Conservation (phyloP, 1,284 basidiomycete species). For the Porodaedalea pini region DNA sequence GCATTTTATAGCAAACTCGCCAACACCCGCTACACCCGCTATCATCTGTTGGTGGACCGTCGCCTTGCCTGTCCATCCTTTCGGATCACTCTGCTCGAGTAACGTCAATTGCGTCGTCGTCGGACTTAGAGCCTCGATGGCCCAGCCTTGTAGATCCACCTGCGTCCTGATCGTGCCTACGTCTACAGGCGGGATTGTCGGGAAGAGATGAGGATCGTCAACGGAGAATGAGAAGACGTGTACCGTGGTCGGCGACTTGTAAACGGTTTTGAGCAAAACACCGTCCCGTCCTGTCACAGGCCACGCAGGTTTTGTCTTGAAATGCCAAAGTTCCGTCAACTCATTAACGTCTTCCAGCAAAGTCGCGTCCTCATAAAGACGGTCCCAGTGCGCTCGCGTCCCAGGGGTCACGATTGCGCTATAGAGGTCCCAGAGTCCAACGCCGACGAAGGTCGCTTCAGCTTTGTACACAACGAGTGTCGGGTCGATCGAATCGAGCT, state of each 20-base stretch:
- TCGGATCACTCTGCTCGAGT: conserved; percentile 95
- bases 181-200: conserved; percentile 68
- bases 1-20: conserved; percentile 92
- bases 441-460: conserved; percentile 96
- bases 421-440: conserved; percentile 96
- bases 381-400: conserved; percentile 85
- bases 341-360: conserved; percentile 91
- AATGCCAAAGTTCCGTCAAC: conserved; percentile 89
- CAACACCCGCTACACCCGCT: conserved; percentile 79
- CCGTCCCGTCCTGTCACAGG: conserved; percentile 88
- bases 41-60: conserved; percentile 93
- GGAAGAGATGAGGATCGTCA: conserved; percentile 85
- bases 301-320: conserved; percentile 86
- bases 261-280: conserved; percentile 90
- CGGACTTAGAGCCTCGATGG: conserved; percentile 92
- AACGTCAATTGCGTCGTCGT: conserved; percentile 93
- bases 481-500: conserved; percentile 96
- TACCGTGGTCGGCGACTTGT: conserved; percentile 93
- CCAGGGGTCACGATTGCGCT: conserved; percentile 84
- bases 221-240: conserved; percentile 96
- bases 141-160: conserved; percentile 95
- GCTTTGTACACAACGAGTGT: conserved; percentile 95
- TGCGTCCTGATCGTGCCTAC: conserved; percentile 87
- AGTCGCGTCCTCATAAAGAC: conserved; percentile 79
- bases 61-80: conserved; percentile 95